A percentile compares a stretch with the other conserved stretches of the same genome.
Conservation (phyloP, 768 basidiomycete genomes). For the Fomitopsis pulvina region DNA sequence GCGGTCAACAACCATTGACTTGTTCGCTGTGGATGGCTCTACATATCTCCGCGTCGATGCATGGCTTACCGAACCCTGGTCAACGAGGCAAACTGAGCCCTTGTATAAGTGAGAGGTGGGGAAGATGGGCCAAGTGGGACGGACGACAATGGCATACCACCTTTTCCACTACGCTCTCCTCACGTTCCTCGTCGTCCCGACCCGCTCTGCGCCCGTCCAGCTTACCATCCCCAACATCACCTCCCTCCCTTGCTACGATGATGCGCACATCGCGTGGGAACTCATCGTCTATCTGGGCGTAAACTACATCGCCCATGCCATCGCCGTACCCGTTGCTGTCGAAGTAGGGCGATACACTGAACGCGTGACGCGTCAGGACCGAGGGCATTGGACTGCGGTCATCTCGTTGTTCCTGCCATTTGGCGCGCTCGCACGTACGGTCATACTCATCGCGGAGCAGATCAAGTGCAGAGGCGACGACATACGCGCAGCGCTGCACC, state of each 20-base stretch:
- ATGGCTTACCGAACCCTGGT: no score
- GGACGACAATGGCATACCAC: no score
- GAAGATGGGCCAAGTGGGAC: no score
- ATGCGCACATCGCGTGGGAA: not conserved
- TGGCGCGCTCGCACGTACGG: not conserved
- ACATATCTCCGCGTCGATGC: no score
- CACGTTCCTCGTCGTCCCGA: not conserved
- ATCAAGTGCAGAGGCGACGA: not conserved
- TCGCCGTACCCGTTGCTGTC: not conserved
- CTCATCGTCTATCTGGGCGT: not conserved
- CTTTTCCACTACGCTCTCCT: not conserved
- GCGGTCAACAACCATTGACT: no score
- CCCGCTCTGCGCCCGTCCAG: not conserved
- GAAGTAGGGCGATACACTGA: not conserved
- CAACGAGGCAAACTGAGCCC: no score
- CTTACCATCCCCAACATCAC: not conserved
- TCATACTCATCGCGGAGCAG: not conserved
- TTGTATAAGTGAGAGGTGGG: no score
- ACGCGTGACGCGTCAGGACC: not conserved
- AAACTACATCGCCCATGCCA: not conserved
- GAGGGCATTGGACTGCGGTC: not conserved
- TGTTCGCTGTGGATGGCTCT: no score
- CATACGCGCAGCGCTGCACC: not conserved
- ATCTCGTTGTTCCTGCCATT: not conserved
- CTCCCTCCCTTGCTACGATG: not conserved